These are phyloP conservation scores for Oryza australiensis DNA, from an alignment of 176 grass and related monocot species.

Conservation along the genomic window DNA sequence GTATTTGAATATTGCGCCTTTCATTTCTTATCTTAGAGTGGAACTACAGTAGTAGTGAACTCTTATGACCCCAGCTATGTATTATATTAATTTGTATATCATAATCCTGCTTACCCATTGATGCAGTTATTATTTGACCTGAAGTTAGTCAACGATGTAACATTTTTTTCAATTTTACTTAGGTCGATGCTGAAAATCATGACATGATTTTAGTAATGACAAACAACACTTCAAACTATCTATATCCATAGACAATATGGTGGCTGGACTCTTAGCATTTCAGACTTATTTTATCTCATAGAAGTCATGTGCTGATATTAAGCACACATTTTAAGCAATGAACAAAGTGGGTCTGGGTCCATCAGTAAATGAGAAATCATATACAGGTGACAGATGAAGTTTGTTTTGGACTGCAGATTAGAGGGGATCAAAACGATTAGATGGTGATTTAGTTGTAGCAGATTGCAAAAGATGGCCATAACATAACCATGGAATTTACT, in stretches of 20 bases:
- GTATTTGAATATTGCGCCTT: neutral
- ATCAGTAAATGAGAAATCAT: slow-evolving; percentile 3
- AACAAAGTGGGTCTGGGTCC: neutral
- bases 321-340: slow-evolving; percentile 6
- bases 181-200: neutral
- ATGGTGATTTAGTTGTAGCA: neutral
- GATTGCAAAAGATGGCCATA: slow-evolving; percentile 2
- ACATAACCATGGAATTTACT: slow-evolving; percentile 2
- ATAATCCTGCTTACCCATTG: neutral
- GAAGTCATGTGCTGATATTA: neutral
- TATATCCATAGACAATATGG: slow-evolving; percentile 13
- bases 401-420: neutral
- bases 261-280: neutral
- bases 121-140: neutral
- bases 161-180: neutral
- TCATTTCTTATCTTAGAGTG: neutral
- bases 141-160: neutral
- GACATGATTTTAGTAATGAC: neutral
- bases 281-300: neutral
- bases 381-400: neutral
- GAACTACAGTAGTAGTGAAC: neutral
- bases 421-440: neutral
- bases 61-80: neutral
- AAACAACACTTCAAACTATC: neutral
- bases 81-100: slow-evolving; percentile 13